Evolutionary conservation across 192 early-diverging fungal genomes (phyloP), one percentile per base, ranked within the genome.

Genomic region (Coemansia pectinata): DNA sequence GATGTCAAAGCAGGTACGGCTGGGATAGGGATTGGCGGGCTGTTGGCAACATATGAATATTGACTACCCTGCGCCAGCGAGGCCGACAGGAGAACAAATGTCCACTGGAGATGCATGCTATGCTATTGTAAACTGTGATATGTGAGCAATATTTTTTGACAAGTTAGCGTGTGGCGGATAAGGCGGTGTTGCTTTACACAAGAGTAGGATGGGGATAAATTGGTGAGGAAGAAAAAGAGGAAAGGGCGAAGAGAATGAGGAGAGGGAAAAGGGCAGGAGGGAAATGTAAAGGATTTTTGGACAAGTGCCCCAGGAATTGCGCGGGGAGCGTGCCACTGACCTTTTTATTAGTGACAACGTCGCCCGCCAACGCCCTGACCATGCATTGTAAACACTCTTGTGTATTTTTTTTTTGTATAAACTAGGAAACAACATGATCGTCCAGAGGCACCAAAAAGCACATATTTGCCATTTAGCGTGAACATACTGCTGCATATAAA

Each of bases 51-150:
- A 68, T 83, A 83, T 40, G 71, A 67, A 7, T 69, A 66, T 38
- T 60, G 62, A 14, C 69, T 76, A 23, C 63, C 69, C 36, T 71
- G 72, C 15, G 72, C 76, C 52, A 77, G 44, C 5, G 76, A 50
- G 17, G 65, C 69, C 1, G 68, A 65, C 41, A 73, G 57, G 9
- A 73, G 57, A 55, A 77, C 62, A 68, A 74, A 83, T 65, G 80
- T 83, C 72, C 71, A 77, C 63, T 74, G 48, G 39, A 83, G 65
- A 44, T 69, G 50, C 80, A 83, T 83, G 50, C 2, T 75, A 38
- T 11, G 31, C 23, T 62, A 62, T 17, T 62, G 8, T 29, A 40
- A 39, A 6, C 60, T 62, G 25, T 33, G 45, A 25, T n/a, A 23
- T 45, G 25, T 6, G n/a, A 40, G 62, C 11, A 23, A 47, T 19